Evolutionary conservation across 345 rosid species (phyloP).

Genomic region (Populus davidiana): DNA sequence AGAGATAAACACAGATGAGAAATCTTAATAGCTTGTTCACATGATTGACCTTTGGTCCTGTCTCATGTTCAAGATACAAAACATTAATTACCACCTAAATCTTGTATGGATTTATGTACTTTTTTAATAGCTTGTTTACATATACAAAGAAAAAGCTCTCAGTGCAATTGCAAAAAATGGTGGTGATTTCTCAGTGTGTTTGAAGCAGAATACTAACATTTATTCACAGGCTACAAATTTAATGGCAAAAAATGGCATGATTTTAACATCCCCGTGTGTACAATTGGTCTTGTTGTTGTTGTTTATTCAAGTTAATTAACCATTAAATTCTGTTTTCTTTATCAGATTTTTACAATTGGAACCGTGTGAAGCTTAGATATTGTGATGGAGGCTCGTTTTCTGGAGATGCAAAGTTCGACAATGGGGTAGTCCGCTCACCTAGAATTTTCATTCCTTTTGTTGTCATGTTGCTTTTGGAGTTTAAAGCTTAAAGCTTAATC

Average conservation of each 20-base stretch:
- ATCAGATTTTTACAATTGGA: constrained; percentile 97
- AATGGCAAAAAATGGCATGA: too few relatives aligned
- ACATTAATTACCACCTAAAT: background rate
- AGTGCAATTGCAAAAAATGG: too few relatives aligned
- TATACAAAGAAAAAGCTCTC: too few relatives aligned
- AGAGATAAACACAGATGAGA: background rate
- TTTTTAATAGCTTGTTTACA: background rate
- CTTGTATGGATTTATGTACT: background rate
- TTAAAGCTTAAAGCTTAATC: background rate
- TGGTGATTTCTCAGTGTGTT: too few relatives aligned
- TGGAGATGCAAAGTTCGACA: constrained; percentile 56
- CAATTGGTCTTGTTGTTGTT: too few relatives aligned
- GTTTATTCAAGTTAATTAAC: background rate
- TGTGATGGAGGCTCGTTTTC: constrained; percentile 97
- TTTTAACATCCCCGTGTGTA: too few relatives aligned
- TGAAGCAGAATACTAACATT: too few relatives aligned
- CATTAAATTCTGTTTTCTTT: background rate
- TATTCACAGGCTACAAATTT: too few relatives aligned
- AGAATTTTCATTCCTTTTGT: background rate
- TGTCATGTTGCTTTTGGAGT: background rate
- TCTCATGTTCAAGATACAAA: background rate
- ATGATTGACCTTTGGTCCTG: background rate
- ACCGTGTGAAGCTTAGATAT: constrained; percentile 84
- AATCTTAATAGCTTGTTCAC: too few relatives aligned
- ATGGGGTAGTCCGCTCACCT: constrained; percentile 54